Evolutionary conservation across 1,284 basidiomycete species (phyloP).

Genomic region (Pseudozyma tsukubaensis): DNA sequence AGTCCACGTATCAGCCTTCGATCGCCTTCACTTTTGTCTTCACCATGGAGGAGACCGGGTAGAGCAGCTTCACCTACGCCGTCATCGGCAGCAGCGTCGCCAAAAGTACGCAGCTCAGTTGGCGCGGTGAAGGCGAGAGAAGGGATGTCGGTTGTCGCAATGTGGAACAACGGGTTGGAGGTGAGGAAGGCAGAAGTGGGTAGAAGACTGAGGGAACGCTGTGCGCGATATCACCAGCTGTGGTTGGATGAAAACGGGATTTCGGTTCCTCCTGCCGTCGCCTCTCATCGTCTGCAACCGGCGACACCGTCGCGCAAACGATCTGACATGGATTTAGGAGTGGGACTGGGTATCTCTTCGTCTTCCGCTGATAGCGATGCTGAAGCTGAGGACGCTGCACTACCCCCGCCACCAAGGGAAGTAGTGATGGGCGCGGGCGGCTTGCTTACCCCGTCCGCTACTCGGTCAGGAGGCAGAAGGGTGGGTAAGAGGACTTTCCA

Average conservation of each 20-base stretch:
- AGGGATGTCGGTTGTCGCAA: slow-evolving; percentile 59
- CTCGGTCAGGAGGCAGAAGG: slow-evolving; percentile 34
- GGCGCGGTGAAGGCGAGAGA: slow-evolving; percentile 35
- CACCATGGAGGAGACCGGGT: slow-evolving; percentile 9
- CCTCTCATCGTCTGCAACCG: slow-evolving; percentile 7
- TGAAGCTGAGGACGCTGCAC: slow-evolving; percentile 78
- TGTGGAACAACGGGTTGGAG: slow-evolving; percentile 66
- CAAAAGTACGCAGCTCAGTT: slow-evolving; percentile 16
- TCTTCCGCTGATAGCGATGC: slow-evolving; percentile 84
- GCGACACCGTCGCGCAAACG: slow-evolving; percentile 21
- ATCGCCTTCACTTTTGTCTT: slow-evolving; percentile 22
- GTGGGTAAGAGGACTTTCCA: slow-evolving; percentile 36
- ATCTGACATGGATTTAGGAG: too few relatives aligned
- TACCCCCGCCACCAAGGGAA: slow-evolving; percentile 76
- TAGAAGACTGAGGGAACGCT: slow-evolving; percentile 43
- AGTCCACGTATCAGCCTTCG: background rate
- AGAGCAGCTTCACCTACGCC: slow-evolving; percentile 7
- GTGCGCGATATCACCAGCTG: slow-evolving; percentile 44
- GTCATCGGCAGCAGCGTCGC: too few relatives aligned
- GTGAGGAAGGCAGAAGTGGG: slow-evolving; percentile 57
- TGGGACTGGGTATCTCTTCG: slow-evolving; percentile 22
- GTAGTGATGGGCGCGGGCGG: slow-evolving; percentile 72
- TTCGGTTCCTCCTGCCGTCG: slow-evolving; percentile 10
- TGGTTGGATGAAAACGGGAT: slow-evolving; percentile 50
- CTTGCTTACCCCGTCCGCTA: slow-evolving; percentile 38